Base-by-base conservation (phyloP, 2,329 filamentous ascomycete species). In the Alternaria brassicicola region DNA sequence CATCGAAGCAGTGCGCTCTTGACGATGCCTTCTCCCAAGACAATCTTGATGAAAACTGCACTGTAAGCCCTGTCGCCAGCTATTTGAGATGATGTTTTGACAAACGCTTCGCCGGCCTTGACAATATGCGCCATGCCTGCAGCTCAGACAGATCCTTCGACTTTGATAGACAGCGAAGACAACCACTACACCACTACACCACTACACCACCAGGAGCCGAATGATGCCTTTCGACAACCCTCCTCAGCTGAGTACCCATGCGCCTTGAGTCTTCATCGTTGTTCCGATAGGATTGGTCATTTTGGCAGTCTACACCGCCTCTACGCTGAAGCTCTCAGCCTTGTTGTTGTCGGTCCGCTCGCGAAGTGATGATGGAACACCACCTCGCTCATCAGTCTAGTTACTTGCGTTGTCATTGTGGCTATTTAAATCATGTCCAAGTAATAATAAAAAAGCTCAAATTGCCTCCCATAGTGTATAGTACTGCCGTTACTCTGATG, bases 251-350 rank as follows among this genome's bases (percentile, higher is more conserved):
- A 3, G 9, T 15, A 45, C 17, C 31, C 30, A 36, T 25, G 23
- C 6, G 12, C 15, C 38, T 15, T 17, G 28, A 12, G 21, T 23
- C n/a, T 28, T 49, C 23, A 12, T 43, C 30, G 57, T 57, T 60
- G 57, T 45, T 54, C 30, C 31, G 10, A 38, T 30, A 19, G 23
- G 30, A 60, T 60, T 60, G 57, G 57, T 28, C 19, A n/a, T 17
- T 26, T 19, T 35, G 7, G n/a, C 4, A 26, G 13, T 19, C 30
- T 46, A 52, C 57, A 60, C 57, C 57, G 57, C 57, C 55, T 42
- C 21, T 17, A 46, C 12, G 13, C 35, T 33, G 35, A 3, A 30
- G 23, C 28, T 38, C 7, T 52, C 58, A 49, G 56, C 52, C 57
- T 60, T 43, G 39, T 48, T 19, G 28, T 26, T 41, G 51, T 36